A percentile compares a stretch with the other conserved stretches of the same genome.
phyloP scores from a whole-genome alignment of 2,329 filamentous ascomycete genomes.

The Elsinoe fawcettii region DNA sequence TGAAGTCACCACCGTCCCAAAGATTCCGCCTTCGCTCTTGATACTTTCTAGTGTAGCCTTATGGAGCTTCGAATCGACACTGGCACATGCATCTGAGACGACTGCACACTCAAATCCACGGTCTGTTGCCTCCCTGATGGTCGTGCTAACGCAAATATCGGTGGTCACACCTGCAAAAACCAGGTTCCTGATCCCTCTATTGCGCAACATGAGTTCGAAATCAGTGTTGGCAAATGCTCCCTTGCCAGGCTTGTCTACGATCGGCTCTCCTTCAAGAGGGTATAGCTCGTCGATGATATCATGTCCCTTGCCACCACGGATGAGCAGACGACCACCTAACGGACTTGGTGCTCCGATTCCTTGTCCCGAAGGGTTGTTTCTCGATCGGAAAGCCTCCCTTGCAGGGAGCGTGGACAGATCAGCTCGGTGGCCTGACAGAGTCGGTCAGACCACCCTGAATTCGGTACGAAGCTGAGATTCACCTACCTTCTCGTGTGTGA shows the following conservation, averaged over 20 bases:
- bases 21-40: constrained; percentile 35
- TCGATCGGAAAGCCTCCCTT: constrained; percentile 47
- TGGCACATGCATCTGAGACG: constrained; percentile 43
- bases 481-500: constrained; percentile 8
- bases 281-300: constrained; percentile 49
- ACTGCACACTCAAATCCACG: constrained; percentile 48
- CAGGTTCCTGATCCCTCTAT: constrained; percentile 46
- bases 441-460: not conserved
- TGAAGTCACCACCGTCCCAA: constrained; percentile 22
- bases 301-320: constrained; percentile 52
- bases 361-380: constrained; percentile 44
- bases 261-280: constrained; percentile 40
- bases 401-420: constrained; percentile 50
- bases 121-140: constrained; percentile 50
- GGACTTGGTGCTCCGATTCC: constrained; percentile 48
- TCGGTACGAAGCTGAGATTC: not conserved
- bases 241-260: constrained; percentile 50
- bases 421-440: constrained; percentile 39
- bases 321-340: constrained; percentile 46
- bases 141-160: constrained; percentile 49
- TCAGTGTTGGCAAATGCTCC: constrained; percentile 49
- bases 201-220: constrained; percentile 44
- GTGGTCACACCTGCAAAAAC: constrained; percentile 49
- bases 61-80: constrained; percentile 36
- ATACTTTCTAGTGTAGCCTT: constrained; percentile 36